A percentile compares a stretch with the other conserved stretches of the same genome.
These are phyloP conservation scores for Aspergillus puulaauensis DNA, from an alignment of 2,329 filamentous ascomycete species.

Conservation along the genomic window DNA sequence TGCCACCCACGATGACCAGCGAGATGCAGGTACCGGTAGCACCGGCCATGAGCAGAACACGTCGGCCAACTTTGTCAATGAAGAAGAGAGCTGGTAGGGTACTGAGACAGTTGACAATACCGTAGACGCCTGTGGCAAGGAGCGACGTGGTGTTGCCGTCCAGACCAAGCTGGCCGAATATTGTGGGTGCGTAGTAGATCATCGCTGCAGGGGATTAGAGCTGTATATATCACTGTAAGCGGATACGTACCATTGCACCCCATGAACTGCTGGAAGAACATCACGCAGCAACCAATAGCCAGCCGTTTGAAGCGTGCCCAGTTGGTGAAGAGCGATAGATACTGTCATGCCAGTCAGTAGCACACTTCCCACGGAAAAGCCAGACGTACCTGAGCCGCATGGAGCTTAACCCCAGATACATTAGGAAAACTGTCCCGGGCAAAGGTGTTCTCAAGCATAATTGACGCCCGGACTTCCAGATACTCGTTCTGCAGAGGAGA, in stretches of 20 bases:
- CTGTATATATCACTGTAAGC: not conserved
- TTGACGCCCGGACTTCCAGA: constrained; percentile 49
- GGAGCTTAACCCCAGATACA: constrained; percentile 29
- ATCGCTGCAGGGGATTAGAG: constrained; percentile 29
- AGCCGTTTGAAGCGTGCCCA: constrained; percentile 38
- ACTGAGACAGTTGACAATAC: constrained; percentile 40
- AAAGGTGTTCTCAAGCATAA: constrained; percentile 37
- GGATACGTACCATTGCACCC: constrained; percentile 41
- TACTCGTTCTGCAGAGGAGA: constrained; percentile 51
- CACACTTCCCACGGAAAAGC: rapidly evolving
- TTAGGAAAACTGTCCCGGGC: constrained; percentile 29
- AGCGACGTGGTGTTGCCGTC: constrained; percentile 32
- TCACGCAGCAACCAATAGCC: constrained; percentile 40
- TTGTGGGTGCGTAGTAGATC: constrained; percentile 51
- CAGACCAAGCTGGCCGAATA: constrained; percentile 46
- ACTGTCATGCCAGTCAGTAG: constrained; percentile 17
- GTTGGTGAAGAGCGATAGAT: constrained; percentile 32
- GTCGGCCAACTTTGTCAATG: constrained; percentile 35
- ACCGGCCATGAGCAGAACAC: constrained; percentile 36
- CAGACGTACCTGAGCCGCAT: constrained; percentile 30
- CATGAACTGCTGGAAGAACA: constrained; percentile 50
- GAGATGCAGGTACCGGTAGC: constrained; percentile 37
- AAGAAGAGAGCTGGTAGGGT: constrained; percentile 35
- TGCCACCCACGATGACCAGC: constrained; percentile 22
- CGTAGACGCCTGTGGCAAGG: constrained; percentile 35